Percentiles rank a stretch among this genome's conserved stretches.
Evolutionary conservation across 2,329 filamentous ascomycete genomes (phyloP).

Genomic region (Cryphonectria radicalis): DNA sequence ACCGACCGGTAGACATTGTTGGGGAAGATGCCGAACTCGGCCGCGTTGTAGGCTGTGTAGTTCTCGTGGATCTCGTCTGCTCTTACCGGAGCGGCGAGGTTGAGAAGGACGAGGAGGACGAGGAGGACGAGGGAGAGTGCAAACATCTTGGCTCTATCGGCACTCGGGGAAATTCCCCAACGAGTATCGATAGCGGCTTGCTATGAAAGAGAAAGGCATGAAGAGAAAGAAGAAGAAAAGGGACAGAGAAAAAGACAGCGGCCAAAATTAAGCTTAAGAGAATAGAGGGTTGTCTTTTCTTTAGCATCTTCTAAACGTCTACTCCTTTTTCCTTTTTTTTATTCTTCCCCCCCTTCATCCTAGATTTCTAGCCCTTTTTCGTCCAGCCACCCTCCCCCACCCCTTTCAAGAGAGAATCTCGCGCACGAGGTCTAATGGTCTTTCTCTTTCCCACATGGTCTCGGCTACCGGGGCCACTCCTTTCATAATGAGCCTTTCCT

Average conservation of each 20-base stretch:
- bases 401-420: background rate
- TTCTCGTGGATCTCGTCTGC: conserved; percentile 29
- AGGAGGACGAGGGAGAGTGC: background rate
- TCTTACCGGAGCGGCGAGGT: background rate
- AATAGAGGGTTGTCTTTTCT: background rate
- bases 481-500: conserved; percentile 2
- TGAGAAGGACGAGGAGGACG: background rate
- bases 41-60: conserved; percentile 37
- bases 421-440: background rate
- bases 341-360: background rate
- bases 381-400: background rate
- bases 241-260: no score
- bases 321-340: background rate
- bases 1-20: conserved; percentile 41
- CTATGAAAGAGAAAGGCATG: background rate
- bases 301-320: background rate
- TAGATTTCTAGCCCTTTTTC: no score
- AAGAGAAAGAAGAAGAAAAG: background rate
- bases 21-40: conserved; percentile 37
- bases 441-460: background rate
- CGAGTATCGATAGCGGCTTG: background rate
- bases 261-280: background rate
- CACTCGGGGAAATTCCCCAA: background rate
- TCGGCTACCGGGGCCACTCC: background rate
- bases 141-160: background rate